These are phyloP conservation scores for Tulasnella sp. DNA, from an alignment of 768 basidiomycete genomes.

Conservation along the genomic window DNA sequence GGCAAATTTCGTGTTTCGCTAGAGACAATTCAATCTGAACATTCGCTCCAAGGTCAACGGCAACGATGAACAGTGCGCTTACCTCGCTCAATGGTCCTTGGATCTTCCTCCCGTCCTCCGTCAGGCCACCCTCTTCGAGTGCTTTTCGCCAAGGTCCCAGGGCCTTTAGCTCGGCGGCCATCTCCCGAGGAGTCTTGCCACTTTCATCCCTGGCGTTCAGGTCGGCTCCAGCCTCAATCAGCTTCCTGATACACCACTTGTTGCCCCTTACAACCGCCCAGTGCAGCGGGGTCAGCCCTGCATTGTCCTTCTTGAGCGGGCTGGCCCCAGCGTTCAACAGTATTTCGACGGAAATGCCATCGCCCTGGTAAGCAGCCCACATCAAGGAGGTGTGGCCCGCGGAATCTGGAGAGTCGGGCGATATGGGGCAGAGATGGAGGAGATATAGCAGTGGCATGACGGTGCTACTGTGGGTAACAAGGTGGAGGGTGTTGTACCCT, in stretches of 20 bases:
- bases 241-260: conserved; percentile 68
- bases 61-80: conserved; percentile 30
- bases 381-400: conserved; percentile 93
- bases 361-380: conserved; percentile 99
- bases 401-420: conserved; percentile 82
- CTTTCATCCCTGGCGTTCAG: conserved; percentile 73
- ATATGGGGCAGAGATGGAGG: conserved; percentile 80
- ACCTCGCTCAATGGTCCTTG: conserved; percentile 70
- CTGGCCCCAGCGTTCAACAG: conserved; percentile 84
- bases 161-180: conserved; percentile 92
- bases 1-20: conserved; percentile 78
- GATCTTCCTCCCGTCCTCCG: conserved; percentile 66
- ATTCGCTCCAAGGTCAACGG: neutral
- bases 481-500: conserved; percentile 93
- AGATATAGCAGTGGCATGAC: conserved; percentile 93
- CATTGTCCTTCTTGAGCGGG: conserved; percentile 67
- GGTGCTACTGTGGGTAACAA: conserved; percentile 89
- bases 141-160: conserved; percentile 86
- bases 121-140: conserved; percentile 79
- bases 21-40: neutral
- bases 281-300: conserved; percentile 83
- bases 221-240: conserved; percentile 84
- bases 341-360: conserved; percentile 89
- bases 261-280: conserved; percentile 99
- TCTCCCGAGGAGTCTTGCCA: conserved; percentile 85